Evolutionary conservation across 2,329 filamentous ascomycete genomes (phyloP).

Genomic region (Ascochyta viciae-villosae): DNA sequence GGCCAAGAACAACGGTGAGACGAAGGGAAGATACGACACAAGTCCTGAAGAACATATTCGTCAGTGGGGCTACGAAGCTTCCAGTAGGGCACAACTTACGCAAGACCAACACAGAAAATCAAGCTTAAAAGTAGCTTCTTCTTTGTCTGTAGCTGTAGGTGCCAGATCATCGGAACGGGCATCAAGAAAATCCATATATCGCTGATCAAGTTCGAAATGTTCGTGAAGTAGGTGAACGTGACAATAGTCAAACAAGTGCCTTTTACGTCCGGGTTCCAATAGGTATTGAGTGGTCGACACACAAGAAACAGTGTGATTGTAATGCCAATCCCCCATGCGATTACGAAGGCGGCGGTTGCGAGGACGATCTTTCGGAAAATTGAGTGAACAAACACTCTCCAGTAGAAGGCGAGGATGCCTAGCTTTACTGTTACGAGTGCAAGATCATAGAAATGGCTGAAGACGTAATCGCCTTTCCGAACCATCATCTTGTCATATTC

Average conservation of each 20-base stretch:
- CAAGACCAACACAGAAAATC: conserved; percentile 44
- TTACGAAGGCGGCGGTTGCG: conserved; percentile 36
- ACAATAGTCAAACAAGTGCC: conserved; percentile 39
- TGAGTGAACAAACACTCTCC: conserved; percentile 41
- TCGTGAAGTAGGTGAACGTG: conserved; percentile 44
- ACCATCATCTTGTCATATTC: conserved; percentile 38
- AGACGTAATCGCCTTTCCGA: conserved; percentile 45
- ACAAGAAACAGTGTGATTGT: conserved; percentile 39
- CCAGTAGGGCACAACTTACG: conserved; percentile 27
- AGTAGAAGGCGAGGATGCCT: conserved; percentile 44
- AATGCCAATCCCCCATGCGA: conserved; percentile 43
- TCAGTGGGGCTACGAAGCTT: neutral
- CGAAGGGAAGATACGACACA: conserved; percentile 42
- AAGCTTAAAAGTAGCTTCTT: conserved; percentile 42
- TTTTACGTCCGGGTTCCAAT: conserved; percentile 38
- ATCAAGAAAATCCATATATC: conserved; percentile 46
- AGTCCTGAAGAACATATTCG: conserved; percentile 26
- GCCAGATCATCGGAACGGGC: conserved; percentile 45
- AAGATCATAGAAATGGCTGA: conserved; percentile 46
- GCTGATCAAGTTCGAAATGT: conserved; percentile 43
- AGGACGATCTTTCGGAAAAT: conserved; percentile 40
- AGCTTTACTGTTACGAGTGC: conserved; percentile 42
- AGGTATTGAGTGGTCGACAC: conserved; percentile 39
- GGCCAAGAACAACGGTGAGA: conserved; percentile 41
- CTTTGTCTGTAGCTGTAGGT: conserved; percentile 41